These are phyloP conservation scores for Lophiotrema nucula DNA, from an alignment of 495 filamentous ascomycete genomes.

Conservation along the genomic window DNA sequence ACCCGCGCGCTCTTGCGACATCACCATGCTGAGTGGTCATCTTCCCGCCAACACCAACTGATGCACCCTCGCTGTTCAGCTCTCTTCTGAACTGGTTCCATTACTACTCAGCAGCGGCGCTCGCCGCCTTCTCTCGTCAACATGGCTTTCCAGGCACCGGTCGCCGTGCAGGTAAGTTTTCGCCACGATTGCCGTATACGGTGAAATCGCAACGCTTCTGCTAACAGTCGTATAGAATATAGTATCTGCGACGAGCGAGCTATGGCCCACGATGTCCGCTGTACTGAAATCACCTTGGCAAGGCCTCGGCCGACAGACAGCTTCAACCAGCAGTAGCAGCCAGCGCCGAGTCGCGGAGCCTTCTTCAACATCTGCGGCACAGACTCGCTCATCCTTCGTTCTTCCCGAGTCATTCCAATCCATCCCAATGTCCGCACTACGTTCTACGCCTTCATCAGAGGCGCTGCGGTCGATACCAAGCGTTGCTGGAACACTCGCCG, in stretches of 20 bases:
- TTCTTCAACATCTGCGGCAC: neutral
- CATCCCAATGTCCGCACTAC: slow-evolving; percentile 21
- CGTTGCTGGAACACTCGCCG: slow-evolving; percentile 17
- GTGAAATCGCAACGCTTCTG: no score
- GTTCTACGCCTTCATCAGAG: slow-evolving; percentile 8
- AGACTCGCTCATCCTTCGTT: slow-evolving; percentile 5
- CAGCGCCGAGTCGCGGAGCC: slow-evolving; percentile 5
- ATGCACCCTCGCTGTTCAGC: slow-evolving; percentile 1
- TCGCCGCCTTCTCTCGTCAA: slow-evolving; percentile 12
- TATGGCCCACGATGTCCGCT: slow-evolving; percentile 57
- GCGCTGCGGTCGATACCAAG: slow-evolving; percentile 20
- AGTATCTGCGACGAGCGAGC: slow-evolving; percentile 51
- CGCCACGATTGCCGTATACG: slow-evolving; percentile 18
- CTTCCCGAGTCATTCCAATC: slow-evolving; percentile 24
- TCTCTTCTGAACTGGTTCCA: slow-evolving; percentile 1
- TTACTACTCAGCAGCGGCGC: slow-evolving; percentile 8
- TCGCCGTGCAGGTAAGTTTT: slow-evolving; percentile 31
- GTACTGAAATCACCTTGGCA: slow-evolving; percentile 49
- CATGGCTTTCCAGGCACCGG: slow-evolving; percentile 34
- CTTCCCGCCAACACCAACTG: neutral
- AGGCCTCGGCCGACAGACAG: slow-evolving; percentile 23
- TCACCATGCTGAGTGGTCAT: neutral
- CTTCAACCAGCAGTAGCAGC: neutral
- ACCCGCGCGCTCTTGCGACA: slow-evolving; percentile 1
- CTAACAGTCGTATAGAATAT: slow-evolving; percentile 34